A percentile compares a stretch with the other conserved stretches of the same genome.
These are phyloP conservation scores for Syncephalastrum racemosum DNA, from an alignment of 371 early-diverging fungal species.

Conservation along the genomic window DNA sequence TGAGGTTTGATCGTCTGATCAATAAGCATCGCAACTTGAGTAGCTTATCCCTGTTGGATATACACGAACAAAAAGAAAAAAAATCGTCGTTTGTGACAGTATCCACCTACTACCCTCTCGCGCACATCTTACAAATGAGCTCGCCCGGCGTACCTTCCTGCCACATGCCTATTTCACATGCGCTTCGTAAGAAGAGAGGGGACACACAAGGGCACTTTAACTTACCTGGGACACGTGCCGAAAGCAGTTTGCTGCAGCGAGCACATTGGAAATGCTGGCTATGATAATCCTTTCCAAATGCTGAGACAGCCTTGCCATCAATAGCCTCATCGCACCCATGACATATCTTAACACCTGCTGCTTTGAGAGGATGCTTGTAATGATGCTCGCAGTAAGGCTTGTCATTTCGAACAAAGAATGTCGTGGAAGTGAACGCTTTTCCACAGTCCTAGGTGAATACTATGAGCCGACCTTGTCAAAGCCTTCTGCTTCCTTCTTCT, in stretches of 20 bases:
- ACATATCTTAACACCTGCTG: slow-evolving; percentile 26
- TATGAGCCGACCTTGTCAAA: background rate
- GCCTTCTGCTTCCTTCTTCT: background rate
- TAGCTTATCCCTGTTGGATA: too few species aligned
- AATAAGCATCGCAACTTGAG: too few species aligned
- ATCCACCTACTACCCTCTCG: slow-evolving; percentile 6
- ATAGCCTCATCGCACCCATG: slow-evolving; percentile 37
- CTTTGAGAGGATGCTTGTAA: slow-evolving; percentile 34
- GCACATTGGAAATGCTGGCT: slow-evolving; percentile 54
- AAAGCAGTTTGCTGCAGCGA: slow-evolving; percentile 44
- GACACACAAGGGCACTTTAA: background rate
- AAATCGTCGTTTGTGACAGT: too few species aligned
- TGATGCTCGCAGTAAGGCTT: slow-evolving; percentile 67
- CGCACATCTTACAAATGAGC: slow-evolving; percentile 22
- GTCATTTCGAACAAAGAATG: slow-evolving; percentile 37
- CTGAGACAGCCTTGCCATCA: slow-evolving; percentile 47
- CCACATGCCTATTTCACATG: slow-evolving; percentile 18
- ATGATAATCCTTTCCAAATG: slow-evolving; percentile 54
- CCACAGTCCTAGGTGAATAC: slow-evolving; percentile 61
- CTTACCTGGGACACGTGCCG: slow-evolving; percentile 29
- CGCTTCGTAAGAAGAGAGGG: background rate
- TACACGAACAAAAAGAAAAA: too few species aligned
- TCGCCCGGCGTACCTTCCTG: slow-evolving; percentile 18
- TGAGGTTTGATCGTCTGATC: too few species aligned
- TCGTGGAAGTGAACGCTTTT: slow-evolving; percentile 74